These are phyloP conservation scores for Monosporozyma unispora DNA, from an alignment of 805 yeast species.

Conservation along the genomic window DNA sequence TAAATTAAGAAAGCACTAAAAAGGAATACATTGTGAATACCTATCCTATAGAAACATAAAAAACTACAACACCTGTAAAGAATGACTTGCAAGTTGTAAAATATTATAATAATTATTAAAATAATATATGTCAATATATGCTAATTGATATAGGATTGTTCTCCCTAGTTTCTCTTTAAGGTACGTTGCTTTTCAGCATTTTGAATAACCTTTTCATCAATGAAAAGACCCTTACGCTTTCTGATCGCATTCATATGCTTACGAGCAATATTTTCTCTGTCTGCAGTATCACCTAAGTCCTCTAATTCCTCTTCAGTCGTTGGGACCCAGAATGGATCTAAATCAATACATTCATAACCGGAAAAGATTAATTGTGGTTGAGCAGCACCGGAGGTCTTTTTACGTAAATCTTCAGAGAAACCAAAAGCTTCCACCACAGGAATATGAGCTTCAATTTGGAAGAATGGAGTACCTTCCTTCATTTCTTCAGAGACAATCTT, in stretches of 20 bases:
- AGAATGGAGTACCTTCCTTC: conserved; percentile 97
- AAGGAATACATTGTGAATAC: background rate
- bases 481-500: conserved; percentile 80
- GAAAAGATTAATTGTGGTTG: conserved; percentile 88
- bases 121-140: background rate
- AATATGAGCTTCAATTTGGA: conserved; percentile 71
- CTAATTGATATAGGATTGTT: background rate
- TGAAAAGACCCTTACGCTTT: conserved; percentile 77
- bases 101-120: background rate
- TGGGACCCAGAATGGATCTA: conserved; percentile 99
- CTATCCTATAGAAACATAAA: no score
- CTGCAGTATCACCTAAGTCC: conserved; percentile 86
- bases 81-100: background rate
- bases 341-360: conserved; percentile 78
- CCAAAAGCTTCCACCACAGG: conserved; percentile 98
- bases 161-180: conserved; percentile 51
- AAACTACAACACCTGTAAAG: no score
- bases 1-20: background rate
- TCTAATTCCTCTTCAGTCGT: conserved; percentile 94
- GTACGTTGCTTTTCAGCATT: conserved; percentile 94
- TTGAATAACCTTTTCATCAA: conserved; percentile 82
- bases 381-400: conserved; percentile 93
- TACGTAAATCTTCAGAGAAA: conserved; percentile 88
- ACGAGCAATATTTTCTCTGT: conserved; percentile 84
- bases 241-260: conserved; percentile 76